Base-by-base conservation (phyloP, 768 basidiomycete genomes). In the Neoboletus subvelutipes region DNA sequence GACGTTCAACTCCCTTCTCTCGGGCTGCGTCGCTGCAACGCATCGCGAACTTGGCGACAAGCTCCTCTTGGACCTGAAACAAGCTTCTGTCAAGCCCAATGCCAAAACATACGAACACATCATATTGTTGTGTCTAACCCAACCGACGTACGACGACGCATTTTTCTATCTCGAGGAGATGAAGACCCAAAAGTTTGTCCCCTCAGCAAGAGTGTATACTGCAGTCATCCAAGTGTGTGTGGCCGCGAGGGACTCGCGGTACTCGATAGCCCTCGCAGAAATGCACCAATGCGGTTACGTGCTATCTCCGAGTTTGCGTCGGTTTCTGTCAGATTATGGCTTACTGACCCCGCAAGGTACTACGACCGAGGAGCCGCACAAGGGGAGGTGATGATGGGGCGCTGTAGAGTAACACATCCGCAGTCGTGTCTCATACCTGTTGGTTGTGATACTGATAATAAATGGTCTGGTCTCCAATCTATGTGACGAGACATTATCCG, bases 111-210 rank as follows among this genome's bases (percentile, higher is more conserved):
- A 86, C 70, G 82, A 85, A 63, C 77, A 78, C 33, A 79, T 93
- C 73, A 82, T 94, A 58, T 60, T 75, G 12, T 79, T 94, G 4
- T 88, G 85, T 65, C 78, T 94, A 15, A 84, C 85, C 0, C 87
- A 90, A 64, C 70, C 80, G 9, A 77, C 75, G 3, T 95, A 92
- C 71, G 92, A 94, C 66, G 90, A 92, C 58, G 90, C 92, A 0
- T 94, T 94, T 74, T 86, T 85, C 67, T 93, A 91, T 71, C 79
- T 96, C 33, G 92, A 94, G 68, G 88, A 90, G 75, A 91, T 92
- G 88, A 94, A 94, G 70, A 72, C 77, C 1, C 79, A 78, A 36
- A 76, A 76, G 10, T 75, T 83, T 63, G 64, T 75, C n/a, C 90
- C 92, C 1, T 69, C 81, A 11, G 64, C 64, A 26, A 64, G 65